Percentiles rank a stretch among this genome's conserved stretches.
Conservation (phyloP, 371 early-diverging fungal species). For the Mortierella sp. region DNA sequence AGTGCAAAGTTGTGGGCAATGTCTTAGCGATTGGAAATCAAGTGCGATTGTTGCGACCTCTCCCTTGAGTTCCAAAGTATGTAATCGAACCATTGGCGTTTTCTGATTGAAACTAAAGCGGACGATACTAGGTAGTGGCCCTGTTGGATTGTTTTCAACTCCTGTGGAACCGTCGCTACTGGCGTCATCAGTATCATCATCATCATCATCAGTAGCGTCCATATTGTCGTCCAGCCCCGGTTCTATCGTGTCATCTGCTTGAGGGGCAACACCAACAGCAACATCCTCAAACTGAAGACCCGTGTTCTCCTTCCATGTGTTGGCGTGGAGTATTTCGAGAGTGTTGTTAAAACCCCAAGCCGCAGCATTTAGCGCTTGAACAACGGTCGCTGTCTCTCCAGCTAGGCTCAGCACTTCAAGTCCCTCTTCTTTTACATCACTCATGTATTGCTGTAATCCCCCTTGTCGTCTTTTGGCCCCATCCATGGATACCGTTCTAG, state of each 20-base stretch:
- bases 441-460: background rate
- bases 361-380: slow-evolving; percentile 16
- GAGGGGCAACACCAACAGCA: background rate
- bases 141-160: background rate
- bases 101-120: background rate
- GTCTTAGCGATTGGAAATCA: slow-evolving; percentile 9
- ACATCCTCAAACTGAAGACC: slow-evolving; percentile 3
- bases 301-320: slow-evolving; percentile 12
- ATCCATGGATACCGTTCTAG: background rate
- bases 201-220: background rate
- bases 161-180: background rate
- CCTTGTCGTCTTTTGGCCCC: background rate
- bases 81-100: slow-evolving; percentile 7
- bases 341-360: slow-evolving; percentile 8
- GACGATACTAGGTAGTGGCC: background rate
- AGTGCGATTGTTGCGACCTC: slow-evolving; percentile 15
- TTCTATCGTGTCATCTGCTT: background rate
- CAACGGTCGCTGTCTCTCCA: slow-evolving; percentile 15
- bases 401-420: slow-evolving; percentile 17
- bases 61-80: slow-evolving; percentile 16
- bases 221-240: background rate
- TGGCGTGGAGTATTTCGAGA: slow-evolving; percentile 8
- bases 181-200: background rate
- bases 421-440: background rate
- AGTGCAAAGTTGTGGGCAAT: slow-evolving; percentile 4